These are phyloP conservation scores for Psilocybe azurescens DNA, from an alignment of 768 basidiomycete genomes.

Conservation along the genomic window DNA sequence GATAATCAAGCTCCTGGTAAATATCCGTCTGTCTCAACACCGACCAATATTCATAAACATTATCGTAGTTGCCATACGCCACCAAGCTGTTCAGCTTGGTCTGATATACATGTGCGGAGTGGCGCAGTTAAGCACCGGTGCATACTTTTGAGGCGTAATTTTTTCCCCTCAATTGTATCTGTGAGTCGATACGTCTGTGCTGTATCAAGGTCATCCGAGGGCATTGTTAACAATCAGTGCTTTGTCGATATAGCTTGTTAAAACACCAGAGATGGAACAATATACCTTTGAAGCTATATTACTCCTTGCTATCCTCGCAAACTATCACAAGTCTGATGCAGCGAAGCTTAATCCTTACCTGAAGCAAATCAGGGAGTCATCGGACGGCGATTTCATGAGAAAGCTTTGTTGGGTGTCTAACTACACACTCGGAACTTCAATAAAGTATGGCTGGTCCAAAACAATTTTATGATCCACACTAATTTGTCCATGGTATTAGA, in stretches of 20 bases:
- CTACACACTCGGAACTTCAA: constrained; percentile 52
- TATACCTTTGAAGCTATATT: constrained; percentile 66
- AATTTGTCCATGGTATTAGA: constrained; percentile 33
- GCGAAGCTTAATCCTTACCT: constrained; percentile 73
- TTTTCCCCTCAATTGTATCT: constrained; percentile 58
- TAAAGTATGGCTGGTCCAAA: constrained; percentile 46
- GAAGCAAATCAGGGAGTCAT: constrained; percentile 50
- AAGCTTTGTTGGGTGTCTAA: constrained; percentile 64
- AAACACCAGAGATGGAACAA: constrained; percentile 54
- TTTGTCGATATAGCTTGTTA: constrained; percentile 50
- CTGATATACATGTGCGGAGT: constrained; percentile 64
- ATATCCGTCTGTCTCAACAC: constrained; percentile 8
- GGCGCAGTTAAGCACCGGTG: constrained; percentile 70
- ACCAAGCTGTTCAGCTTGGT: constrained; percentile 60
- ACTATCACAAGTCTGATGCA: constrained; percentile 76
- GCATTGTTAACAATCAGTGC: neutral
- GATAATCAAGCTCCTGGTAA: constrained; percentile 52
- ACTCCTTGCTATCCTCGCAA: constrained; percentile 66
- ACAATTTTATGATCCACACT: neutral
- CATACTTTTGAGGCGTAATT: constrained; percentile 70
- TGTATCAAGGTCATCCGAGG: neutral
- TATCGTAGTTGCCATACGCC: constrained; percentile 43
- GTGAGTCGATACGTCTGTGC: constrained; percentile 36
- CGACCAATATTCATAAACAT: neutral
- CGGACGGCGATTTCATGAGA: constrained; percentile 56